These are phyloP conservation scores for Diutina siamensis DNA, from an alignment of 1,139 yeast species.

Conservation along the genomic window DNA sequence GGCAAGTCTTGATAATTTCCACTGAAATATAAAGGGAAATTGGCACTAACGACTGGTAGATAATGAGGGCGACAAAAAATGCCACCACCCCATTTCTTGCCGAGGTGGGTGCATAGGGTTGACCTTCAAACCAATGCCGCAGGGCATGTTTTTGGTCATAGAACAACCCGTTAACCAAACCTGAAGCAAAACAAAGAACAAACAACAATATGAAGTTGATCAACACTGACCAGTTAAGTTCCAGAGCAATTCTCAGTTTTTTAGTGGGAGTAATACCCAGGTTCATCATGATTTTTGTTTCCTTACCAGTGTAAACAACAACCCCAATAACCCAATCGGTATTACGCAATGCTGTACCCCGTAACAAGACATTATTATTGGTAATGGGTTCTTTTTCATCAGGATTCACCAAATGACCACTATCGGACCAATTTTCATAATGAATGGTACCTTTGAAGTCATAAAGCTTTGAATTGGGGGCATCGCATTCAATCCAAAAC, in stretches of 20 bases:
- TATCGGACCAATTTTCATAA: slow-evolving; percentile 37
- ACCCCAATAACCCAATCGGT: slow-evolving; percentile 91
- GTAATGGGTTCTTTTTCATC: slow-evolving; percentile 63
- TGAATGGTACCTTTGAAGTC: slow-evolving; percentile 78
- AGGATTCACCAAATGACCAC: slow-evolving; percentile 24
- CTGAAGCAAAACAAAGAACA: slow-evolving; percentile 71
- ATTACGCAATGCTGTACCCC: slow-evolving; percentile 89
- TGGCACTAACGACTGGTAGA: slow-evolving; percentile 88
- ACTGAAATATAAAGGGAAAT: slow-evolving; percentile 89
- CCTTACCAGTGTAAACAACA: slow-evolving; percentile 82
- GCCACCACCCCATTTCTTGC: slow-evolving; percentile 75
- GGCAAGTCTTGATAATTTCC: slow-evolving; percentile 89
- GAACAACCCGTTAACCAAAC: slow-evolving; percentile 69
- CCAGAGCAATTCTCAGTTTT: slow-evolving; percentile 69
- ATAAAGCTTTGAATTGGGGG: slow-evolving; percentile 77
- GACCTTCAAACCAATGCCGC: slow-evolving; percentile 56
- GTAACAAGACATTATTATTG: slow-evolving; percentile 66
- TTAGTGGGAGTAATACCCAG: slow-evolving; percentile 91
- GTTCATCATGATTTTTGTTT: slow-evolving; percentile 86
- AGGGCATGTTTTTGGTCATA: slow-evolving; percentile 45
- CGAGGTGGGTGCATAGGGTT: slow-evolving; percentile 28
- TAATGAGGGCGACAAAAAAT: slow-evolving; percentile 80
- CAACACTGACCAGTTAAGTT: slow-evolving; percentile 71
- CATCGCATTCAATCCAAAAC: slow-evolving; percentile 84
- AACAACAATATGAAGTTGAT: slow-evolving; percentile 70